Evolutionary conservation across 805 yeast genomes (phyloP), one percentile per base, ranked within the genome.

Genomic region (Candida schatavii): DNA sequence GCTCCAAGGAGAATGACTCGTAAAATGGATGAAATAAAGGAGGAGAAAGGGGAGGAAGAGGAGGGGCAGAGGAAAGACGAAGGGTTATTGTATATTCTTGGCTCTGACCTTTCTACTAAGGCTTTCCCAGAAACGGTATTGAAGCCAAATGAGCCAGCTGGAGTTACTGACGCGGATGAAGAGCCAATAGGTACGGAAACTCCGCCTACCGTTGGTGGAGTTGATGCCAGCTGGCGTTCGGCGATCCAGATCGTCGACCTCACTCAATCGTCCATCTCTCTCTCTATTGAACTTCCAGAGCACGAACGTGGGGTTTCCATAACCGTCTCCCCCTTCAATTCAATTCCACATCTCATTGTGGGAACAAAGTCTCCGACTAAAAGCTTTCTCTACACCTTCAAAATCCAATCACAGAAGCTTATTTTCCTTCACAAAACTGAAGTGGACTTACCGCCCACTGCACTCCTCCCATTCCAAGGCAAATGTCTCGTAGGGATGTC

Each of bases 371-470:
- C 59, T 7, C 32, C 52, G 40, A 44, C 47, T 6, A 58, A 49
- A 9, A 54, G 57, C 33, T 68, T 43, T 46, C 46, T 78, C 31
- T 56, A 66, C 45, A 57, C 72, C 2, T 78, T 65, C 52, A 55
- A 51, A 20, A 55, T 75, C 5, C 36, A 21, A 44, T 35, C 23
- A 38, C 31, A 20, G 27, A 34, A 29, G 31, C 25, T 32, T n/a
- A 56, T 64, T 23, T 66, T 78, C 23, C 50, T 82, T 3, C 93
- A 90, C 58, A 68, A 68, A 41, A 88, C 97, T 0, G 55, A 60
- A 11, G 61, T 83, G 0, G 80, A 77, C 3, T 64, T 54, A 5
- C 62, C 68, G 2, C 77, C 80, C 0, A 47, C 69, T 22, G 68
- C 85, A 0, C 50, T 90, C 57, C 49, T 59, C 1, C 62, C 67